Evolutionary conservation across 805 yeast species (phyloP).

Genomic region (Starmerella powellii): DNA sequence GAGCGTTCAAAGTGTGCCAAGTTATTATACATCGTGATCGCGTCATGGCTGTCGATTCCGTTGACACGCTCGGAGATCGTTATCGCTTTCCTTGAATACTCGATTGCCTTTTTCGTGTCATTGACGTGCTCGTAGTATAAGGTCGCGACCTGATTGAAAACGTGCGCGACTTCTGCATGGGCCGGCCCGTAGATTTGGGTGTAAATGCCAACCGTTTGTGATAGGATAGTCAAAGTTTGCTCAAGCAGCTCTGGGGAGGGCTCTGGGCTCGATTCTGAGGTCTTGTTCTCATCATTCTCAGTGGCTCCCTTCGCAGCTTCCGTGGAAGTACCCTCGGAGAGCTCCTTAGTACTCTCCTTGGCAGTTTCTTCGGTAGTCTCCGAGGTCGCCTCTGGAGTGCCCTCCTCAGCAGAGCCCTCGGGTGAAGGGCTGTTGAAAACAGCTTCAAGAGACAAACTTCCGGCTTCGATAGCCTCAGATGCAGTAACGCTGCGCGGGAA

Average conservation of each 20-base stretch:
- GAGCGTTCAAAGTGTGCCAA: slow-evolving; percentile 60
- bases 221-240: slow-evolving; percentile 46
- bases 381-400: not conserved
- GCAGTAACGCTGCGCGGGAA: slow-evolving; percentile 53
- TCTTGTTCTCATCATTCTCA: not conserved
- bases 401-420: too few species aligned
- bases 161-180: slow-evolving; percentile 66
- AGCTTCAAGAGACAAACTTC: slow-evolving; percentile 22
- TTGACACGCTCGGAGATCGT: slow-evolving; percentile 63
- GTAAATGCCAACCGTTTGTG: slow-evolving; percentile 57
- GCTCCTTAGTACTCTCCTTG: not conserved
- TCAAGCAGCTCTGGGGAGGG: slow-evolving; percentile 27
- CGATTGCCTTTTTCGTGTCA: slow-evolving; percentile 46
- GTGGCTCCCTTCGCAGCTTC: not conserved
- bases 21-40: slow-evolving; percentile 59
- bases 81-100: slow-evolving; percentile 54
- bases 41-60: slow-evolving; percentile 73
- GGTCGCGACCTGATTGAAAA: slow-evolving; percentile 54
- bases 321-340: too few species aligned
- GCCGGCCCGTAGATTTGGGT: slow-evolving; percentile 78
- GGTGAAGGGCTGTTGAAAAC: not conserved
- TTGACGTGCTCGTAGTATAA: slow-evolving; percentile 47
- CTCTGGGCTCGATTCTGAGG: not conserved
- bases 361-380: slow-evolving; percentile 3
- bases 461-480: slow-evolving; percentile 48